Conservation (phyloP, 1,139 yeast genomes). For the Suhomyces maxii region DNA sequence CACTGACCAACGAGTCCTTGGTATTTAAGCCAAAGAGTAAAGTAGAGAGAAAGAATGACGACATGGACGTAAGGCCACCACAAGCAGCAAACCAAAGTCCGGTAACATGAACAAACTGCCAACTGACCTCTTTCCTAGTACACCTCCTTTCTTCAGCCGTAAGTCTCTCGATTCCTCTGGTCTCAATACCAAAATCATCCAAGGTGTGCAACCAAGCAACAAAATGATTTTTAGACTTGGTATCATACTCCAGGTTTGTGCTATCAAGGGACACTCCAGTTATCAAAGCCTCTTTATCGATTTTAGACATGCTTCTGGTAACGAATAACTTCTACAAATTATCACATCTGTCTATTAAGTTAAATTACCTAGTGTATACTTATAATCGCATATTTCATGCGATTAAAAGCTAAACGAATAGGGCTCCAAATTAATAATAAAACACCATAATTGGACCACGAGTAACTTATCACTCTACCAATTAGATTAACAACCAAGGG, state of each 20-base stretch:
- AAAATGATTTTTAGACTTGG: neutral
- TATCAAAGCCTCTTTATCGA: neutral
- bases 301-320: neutral
- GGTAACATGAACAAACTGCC: conserved; percentile 20
- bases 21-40: conserved; percentile 30
- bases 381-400: neutral
- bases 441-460: no score
- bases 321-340: no score
- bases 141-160: conserved; percentile 25
- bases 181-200: conserved; percentile 31
- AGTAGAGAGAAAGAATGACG: conserved; percentile 38
- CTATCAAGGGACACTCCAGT: neutral
- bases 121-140: conserved; percentile 3
- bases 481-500: neutral
- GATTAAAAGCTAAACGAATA: neutral
- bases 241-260: neutral
- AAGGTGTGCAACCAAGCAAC: conserved; percentile 20
- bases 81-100: conserved; percentile 42
- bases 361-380: neutral
- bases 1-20: conserved; percentile 31
- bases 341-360: no score
- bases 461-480: no score
- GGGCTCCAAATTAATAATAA: no score
- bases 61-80: conserved; percentile 43
- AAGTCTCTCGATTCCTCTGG: conserved; percentile 33